Evolutionary conservation across 108 stramenopile genomes (phyloP), one percentile per base, ranked within the genome.

Genomic region (Nitzschia inconspicua): DNA sequence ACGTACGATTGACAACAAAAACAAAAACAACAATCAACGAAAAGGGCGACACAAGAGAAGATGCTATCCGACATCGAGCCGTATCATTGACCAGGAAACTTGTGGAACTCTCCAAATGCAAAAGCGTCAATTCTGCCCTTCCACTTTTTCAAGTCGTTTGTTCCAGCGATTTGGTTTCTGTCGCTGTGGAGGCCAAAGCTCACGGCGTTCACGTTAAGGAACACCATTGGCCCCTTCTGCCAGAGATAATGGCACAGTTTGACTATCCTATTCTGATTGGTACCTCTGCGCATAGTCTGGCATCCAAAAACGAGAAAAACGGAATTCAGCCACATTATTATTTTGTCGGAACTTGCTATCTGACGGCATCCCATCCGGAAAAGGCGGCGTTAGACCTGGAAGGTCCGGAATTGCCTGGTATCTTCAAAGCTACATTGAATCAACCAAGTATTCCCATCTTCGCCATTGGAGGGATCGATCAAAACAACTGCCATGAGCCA

Each of bases 151-250:
- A 53, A 5, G 43, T 91, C 2, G 79, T 85, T 9, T 67, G 83
- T n/a, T 81, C 84, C 16, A 77, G 84, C 48, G 80, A 87, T 52
- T 60, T 68, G 65, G 61, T 83, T 10, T 75, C 79, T 23, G 51
- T 72, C 8, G 76, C 70, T 6, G 39, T 77, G 1, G 13, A 47
- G 25, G 76, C 76, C 10, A 13, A 46, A 14, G 76, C 75, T 9
- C 76, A 81, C 66, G 89, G 89, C 8, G 62, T 91, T 47, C 89
- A 91, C 60, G 78, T 88, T 27, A 91, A 91, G 63, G 89, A 91
- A 66, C 48, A 47, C 14, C 75, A 91, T 49, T 68, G 65, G 25
- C 29, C 55, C 43, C 24, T 34, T 28, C 82, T 91, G 10, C 82
- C 86, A 6, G 41, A 60, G 1, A 75, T 91, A 49, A 72, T 82